Conservation (phyloP, 106 monocot species). For the Vanilla planifolia region DNA sequence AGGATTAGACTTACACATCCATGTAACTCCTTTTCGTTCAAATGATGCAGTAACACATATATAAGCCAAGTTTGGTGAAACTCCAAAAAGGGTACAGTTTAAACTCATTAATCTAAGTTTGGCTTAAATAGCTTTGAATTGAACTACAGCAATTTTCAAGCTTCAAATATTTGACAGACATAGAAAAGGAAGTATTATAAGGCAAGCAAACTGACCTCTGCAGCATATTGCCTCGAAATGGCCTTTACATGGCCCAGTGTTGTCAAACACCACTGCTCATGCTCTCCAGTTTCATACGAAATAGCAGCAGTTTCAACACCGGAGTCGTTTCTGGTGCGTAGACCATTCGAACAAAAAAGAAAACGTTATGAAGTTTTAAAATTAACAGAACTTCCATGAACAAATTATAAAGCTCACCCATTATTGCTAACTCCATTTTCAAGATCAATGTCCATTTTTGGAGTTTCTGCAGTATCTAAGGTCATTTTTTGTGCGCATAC, state of each 20-base stretch:
- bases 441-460: constrained; percentile 66
- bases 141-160: too few relatives aligned
- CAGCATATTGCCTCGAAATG: constrained; percentile 83
- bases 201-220: constrained; percentile 40
- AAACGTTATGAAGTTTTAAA: neutral
- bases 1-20: too few relatives aligned
- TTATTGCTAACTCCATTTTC: constrained; percentile 28
- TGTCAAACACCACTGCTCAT: constrained; percentile 82
- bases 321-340: constrained; percentile 14
- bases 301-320: constrained; percentile 31
- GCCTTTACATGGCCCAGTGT: constrained; percentile 86
- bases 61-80: too few relatives aligned
- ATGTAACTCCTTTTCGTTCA: too few relatives aligned
- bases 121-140: too few relatives aligned
- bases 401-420: constrained; percentile 18
- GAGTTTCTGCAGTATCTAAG: constrained; percentile 46
- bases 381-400: neutral
- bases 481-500: constrained; percentile 25
- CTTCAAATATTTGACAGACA: too few relatives aligned
- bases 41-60: too few relatives aligned
- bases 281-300: constrained; percentile 54
- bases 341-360: too few relatives aligned
- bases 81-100: too few relatives aligned
- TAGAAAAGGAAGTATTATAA: neutral
- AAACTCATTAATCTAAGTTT: too few relatives aligned